A percentile compares a stretch with the other conserved stretches of the same genome.
Conservation (phyloP, 495 filamentous ascomycete species). For the Penicillium lividum region DNA sequence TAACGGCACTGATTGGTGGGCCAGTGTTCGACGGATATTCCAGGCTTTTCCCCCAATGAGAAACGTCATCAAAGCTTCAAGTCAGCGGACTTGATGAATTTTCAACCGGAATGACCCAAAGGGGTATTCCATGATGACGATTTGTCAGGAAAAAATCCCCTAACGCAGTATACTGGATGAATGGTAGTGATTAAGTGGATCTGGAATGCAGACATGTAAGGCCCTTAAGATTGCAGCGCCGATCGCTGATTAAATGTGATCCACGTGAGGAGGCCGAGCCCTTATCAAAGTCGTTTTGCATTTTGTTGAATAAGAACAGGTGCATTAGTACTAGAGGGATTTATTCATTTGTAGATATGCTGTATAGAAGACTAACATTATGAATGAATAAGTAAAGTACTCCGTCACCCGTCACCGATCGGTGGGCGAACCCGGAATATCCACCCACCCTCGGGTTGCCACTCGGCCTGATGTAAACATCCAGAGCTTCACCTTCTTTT, state of each 20-base stretch:
- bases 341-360: not conserved
- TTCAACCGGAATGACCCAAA: conserved; percentile 25
- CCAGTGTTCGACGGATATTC: conserved; percentile 18
- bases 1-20: conserved; percentile 18
- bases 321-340: not conserved
- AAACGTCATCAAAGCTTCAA: conserved; percentile 16
- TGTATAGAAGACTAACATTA: conserved; percentile 1
- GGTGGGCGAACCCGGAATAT: conserved; percentile 15
- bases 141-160: conserved; percentile 8
- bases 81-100: conserved; percentile 28
- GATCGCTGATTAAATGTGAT: conserved; percentile 8
- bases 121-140: conserved; percentile 18
- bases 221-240: conserved; percentile 2
- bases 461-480: conserved; percentile 28
- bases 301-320: too few relatives aligned
- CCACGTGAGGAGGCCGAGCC: conserved; percentile 29
- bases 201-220: conserved; percentile 2
- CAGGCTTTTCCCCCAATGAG: conserved; percentile 21
- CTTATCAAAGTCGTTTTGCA: conserved; percentile 23
- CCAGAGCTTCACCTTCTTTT: not conserved
- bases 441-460: conserved; percentile 32
- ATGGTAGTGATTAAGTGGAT: conserved; percentile 10
- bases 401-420: not conserved
- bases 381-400: not conserved
- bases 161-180: conserved; percentile 1